phyloP scores from a whole-genome alignment of 805 yeast genomes.

The Soucietia sequanensis region DNA sequence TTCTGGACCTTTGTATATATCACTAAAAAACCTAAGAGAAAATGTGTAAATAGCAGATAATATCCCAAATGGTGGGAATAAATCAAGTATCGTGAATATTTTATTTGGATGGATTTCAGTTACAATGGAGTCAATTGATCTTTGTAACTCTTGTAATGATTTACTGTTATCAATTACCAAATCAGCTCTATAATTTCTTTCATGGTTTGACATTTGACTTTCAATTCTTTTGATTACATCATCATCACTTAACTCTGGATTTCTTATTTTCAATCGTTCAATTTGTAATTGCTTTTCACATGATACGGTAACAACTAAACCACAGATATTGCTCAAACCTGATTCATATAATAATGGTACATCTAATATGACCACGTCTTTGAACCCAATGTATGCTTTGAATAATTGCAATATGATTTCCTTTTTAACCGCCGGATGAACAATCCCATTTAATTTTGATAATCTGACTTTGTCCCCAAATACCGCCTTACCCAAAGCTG shows the following conservation, averaged over 20 bases:
- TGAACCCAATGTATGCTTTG: constrained; percentile 55
- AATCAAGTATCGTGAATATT: constrained; percentile 18
- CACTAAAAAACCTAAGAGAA: constrained; percentile 14
- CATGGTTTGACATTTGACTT: constrained; percentile 70
- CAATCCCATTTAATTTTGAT: constrained; percentile 62
- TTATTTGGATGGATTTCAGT: constrained; percentile 24
- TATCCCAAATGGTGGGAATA: constrained; percentile 26
- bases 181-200: constrained; percentile 61
- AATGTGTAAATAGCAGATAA: constrained; percentile 22
- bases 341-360: constrained; percentile 90
- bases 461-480: constrained; percentile 67
- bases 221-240: constrained; percentile 73
- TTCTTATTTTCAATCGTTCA: constrained; percentile 61
- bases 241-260: constrained; percentile 58
- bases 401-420: constrained; percentile 61
- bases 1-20: constrained; percentile 15
- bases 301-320: constrained; percentile 63
- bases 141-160: constrained; percentile 20
- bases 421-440: constrained; percentile 83
- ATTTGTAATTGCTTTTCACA: constrained; percentile 61
- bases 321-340: constrained; percentile 68
- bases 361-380: constrained; percentile 70
- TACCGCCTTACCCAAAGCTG: constrained; percentile 73
- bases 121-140: constrained; percentile 19
- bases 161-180: constrained; percentile 62